phyloP scores from a whole-genome alignment of 2,329 filamentous ascomycete species.

The Colletotrichum melonis region DNA sequence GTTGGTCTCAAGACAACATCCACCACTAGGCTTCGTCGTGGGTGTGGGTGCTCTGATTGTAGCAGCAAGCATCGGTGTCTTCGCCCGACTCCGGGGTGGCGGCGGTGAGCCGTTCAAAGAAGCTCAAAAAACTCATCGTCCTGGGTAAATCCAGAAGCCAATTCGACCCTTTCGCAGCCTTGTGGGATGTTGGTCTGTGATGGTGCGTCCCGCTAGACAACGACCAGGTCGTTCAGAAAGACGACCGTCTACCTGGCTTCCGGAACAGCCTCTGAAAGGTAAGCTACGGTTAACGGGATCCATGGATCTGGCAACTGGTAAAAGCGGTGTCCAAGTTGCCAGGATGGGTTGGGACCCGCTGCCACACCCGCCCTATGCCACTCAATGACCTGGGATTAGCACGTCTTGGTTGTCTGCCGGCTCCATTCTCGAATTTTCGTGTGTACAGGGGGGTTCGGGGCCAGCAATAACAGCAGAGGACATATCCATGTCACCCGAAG shows the following conservation, averaged over 20 bases:
- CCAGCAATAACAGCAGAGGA: conserved; percentile 28
- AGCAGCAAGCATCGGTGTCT: neutral
- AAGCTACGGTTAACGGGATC: conserved; percentile 14
- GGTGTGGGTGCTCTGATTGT: conserved; percentile 8
- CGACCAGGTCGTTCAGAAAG: conserved; percentile 21
- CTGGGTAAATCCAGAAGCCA: neutral
- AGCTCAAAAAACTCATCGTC: neutral
- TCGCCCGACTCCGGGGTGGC: neutral
- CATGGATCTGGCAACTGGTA: conserved; percentile 35
- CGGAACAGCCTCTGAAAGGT: conserved; percentile 26
- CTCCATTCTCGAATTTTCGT: conserved; percentile 28
- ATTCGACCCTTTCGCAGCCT: neutral
- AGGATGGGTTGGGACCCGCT: conserved; percentile 30
- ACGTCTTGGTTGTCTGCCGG: conserved; percentile 31
- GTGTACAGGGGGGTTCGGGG: conserved; percentile 26
- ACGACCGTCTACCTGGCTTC: conserved; percentile 31
- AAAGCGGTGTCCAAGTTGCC: conserved; percentile 32
- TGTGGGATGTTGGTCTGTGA: conserved; percentile 12
- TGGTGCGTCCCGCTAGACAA: conserved; percentile 20
- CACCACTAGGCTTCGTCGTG: conserved; percentile 6
- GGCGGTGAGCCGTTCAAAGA: neutral
- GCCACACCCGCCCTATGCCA: conserved; percentile 30
- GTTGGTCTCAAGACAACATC: conserved; percentile 18
- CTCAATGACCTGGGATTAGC: conserved; percentile 28
- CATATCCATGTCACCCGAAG: conserved; percentile 35